phyloP scores from a whole-genome alignment of 2,329 filamentous ascomycete species.

The Alternaria sp. region DNA sequence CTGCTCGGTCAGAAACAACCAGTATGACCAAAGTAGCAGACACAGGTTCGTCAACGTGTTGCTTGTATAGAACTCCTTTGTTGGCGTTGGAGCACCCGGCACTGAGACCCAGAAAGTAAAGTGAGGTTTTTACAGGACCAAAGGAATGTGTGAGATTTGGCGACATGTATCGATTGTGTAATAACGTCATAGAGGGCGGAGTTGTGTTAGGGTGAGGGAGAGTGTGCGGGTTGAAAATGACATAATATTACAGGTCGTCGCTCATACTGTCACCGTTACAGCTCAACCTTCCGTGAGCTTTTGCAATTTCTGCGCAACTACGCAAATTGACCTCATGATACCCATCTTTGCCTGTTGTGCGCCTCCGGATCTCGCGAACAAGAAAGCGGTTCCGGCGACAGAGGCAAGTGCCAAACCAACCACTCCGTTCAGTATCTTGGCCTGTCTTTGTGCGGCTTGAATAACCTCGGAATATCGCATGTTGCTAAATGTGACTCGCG shows the following conservation, averaged over 20 bases:
- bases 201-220: neutral
- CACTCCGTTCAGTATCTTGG: conserved; percentile 42
- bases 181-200: no score
- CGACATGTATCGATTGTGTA: neutral
- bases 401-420: conserved; percentile 36
- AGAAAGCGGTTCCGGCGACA: conserved; percentile 27
- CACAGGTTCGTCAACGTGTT: no score
- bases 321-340: conserved; percentile 39
- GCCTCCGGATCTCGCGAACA: conserved; percentile 37
- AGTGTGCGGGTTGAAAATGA: neutral
- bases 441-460: conserved; percentile 64
- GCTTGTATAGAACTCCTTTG: no score
- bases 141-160: neutral
- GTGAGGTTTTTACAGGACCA: no score
- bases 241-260: neutral
- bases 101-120: neutral
- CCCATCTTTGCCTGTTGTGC: conserved; percentile 38
- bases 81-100: neutral
- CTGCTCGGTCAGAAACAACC: neutral
- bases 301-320: conserved; percentile 35
- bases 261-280: neutral
- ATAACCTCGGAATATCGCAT: conserved; percentile 88
- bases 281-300: conserved; percentile 19
- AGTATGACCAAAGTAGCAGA: no score
- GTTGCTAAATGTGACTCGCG: conserved; percentile 91